These are phyloP conservation scores for Rhynchospora tenuis DNA, from an alignment of 176 grass and related monocot species.

Conservation along the genomic window DNA sequence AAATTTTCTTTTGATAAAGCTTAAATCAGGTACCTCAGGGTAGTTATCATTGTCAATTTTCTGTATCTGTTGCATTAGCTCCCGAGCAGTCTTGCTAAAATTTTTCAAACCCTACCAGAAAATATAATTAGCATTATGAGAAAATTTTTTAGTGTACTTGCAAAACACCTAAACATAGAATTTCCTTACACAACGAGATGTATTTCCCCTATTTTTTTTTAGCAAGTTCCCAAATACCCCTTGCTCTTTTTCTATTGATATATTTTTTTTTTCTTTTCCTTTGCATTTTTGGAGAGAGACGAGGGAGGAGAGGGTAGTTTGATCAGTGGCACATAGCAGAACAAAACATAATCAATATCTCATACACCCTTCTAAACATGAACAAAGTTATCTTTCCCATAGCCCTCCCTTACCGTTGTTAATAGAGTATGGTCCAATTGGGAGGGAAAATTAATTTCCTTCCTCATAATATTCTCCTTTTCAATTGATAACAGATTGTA, in stretches of 20 bases:
- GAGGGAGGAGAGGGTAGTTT: background rate
- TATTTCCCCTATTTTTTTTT: background rate
- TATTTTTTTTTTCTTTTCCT: background rate
- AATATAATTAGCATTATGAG: background rate
- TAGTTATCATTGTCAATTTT: slow-evolving; percentile 56
- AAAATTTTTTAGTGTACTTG: background rate
- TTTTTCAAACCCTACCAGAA: slow-evolving; percentile 47
- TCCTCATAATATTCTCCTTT: background rate
- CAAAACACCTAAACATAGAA: background rate
- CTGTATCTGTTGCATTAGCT: slow-evolving; percentile 41
- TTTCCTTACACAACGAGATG: background rate
- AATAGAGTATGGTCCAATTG: background rate
- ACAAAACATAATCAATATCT: background rate
- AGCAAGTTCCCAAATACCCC: background rate
- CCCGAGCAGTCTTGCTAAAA: slow-evolving; percentile 48
- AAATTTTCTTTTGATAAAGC: background rate
- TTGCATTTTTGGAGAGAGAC: background rate
- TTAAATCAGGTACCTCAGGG: slow-evolving; percentile 35
- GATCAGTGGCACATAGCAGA: background rate
- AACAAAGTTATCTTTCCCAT: background rate
- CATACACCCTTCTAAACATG: background rate
- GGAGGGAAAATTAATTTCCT: background rate
- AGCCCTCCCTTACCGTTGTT: background rate
- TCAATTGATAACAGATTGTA: background rate
- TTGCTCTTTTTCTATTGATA: background rate